Evolutionary conservation across 805 yeast genomes (phyloP).

Genomic region (Cyberlindnera samutprakarnensis): DNA sequence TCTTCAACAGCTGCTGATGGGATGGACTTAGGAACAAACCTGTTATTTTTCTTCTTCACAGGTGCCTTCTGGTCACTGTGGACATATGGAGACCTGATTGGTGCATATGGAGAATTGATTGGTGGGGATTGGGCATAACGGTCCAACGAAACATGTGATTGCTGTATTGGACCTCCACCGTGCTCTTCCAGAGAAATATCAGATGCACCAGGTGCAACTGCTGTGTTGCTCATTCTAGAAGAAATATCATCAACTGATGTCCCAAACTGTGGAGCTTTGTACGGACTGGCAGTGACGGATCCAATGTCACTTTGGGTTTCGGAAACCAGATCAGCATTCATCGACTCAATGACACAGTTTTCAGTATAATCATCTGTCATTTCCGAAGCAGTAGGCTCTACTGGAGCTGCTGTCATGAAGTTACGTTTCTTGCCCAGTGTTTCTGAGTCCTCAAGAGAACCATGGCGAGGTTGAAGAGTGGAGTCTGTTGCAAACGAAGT

Average conservation of each 20-base stretch:
- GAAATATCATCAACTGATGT: conserved; percentile 7
- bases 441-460: not conserved
- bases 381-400: not conserved
- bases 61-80: not conserved
- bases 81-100: too few relatives aligned
- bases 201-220: not conserved
- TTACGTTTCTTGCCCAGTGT: not conserved
- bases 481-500: conserved; percentile 5
- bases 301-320: conserved; percentile 13
- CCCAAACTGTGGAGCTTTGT: conserved; percentile 8
- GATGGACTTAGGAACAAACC: conserved; percentile 11
- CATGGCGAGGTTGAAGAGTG: not conserved
- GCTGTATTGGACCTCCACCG: not conserved
- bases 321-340: conserved; percentile 1
- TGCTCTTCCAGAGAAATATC: too few relatives aligned
- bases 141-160: not conserved
- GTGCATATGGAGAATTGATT: conserved; percentile 3
- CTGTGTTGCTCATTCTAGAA: conserved; percentile 1
- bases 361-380: not conserved
- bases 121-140: conserved; percentile 2
- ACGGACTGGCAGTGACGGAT: conserved; percentile 8
- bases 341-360: not conserved
- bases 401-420: conserved; percentile 1
- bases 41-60: conserved; percentile 8
- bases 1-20: conserved; percentile 2